phyloP scores from a whole-genome alignment of 73 alveolate species.

The Paramecium bursaria region DNA sequence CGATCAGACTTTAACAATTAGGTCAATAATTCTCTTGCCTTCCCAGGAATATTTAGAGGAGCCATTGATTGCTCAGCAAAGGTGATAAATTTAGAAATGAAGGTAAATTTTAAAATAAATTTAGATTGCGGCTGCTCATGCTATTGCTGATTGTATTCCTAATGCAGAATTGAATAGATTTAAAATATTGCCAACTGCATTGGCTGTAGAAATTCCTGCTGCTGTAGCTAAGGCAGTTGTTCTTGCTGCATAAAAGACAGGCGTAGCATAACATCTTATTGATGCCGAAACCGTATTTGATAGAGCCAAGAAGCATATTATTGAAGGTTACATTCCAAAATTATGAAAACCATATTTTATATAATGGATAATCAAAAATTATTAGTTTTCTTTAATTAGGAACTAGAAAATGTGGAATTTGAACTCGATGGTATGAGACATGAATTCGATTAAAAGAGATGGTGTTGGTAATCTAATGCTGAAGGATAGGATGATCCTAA shows the following conservation, averaged over 20 bases:
- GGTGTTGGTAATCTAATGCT: too few species aligned
- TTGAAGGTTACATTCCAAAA: conserved; percentile 54
- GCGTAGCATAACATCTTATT: conserved; percentile 57
- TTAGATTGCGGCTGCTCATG: conserved; percentile 87
- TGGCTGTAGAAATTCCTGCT: conserved; percentile 79
- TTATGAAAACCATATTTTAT: conserved; percentile 6
- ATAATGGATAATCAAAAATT: too few species aligned
- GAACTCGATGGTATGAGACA: too few species aligned
- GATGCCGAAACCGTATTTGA: conserved; percentile 63
- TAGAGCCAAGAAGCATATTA: conserved; percentile 33
- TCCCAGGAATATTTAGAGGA: conserved; percentile 95
- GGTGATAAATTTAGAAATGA: conserved; percentile 87
- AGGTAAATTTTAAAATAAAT: conserved; percentile 2
- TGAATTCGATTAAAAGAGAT: too few species aligned
- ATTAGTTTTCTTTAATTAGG: too few species aligned
- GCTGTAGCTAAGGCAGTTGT: conserved; percentile 90
- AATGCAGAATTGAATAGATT: conserved; percentile 78
- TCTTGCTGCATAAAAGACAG: conserved; percentile 79
- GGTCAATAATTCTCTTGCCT: conserved; percentile 85
- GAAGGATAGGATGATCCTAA: too few species aligned
- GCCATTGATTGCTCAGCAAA: conserved; percentile 92
- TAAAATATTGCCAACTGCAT: conserved; percentile 88
- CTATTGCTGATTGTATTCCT: conserved; percentile 78
- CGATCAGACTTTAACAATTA: conserved; percentile 91
- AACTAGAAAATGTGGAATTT: too few species aligned